Evolutionary conservation across 2,329 filamentous ascomycete species (phyloP), one percentile per base, ranked within the genome.

Genomic region (Aspergillus phoenicis): DNA sequence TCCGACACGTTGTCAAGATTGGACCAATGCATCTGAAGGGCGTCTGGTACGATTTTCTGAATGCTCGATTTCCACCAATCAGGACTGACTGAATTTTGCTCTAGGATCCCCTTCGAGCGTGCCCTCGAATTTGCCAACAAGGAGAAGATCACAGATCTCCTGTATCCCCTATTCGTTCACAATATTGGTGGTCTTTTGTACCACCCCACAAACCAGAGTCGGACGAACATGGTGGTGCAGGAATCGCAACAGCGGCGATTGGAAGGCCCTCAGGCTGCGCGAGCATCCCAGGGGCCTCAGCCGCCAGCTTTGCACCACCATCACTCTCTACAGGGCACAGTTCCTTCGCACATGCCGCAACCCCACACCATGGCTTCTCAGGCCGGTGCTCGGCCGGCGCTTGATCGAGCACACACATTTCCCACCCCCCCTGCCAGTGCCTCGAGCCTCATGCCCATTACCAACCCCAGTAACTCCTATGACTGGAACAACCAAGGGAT

Each of bases 111-210:
- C 2, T 98, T 96, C 71, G 95, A 98, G 70, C 89, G 95, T 67
- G 95, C 95, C n/a, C 82, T 99, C 57, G 95, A 98, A 71, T 98
- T 99, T 75, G 95, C 95, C 66, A 99, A 99, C 82, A 98, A 97
- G 84, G 95, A 99, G 79, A 98, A 98, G 81, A 99, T 98, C 66
- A 98, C 95, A 0, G 94, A 98, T 78, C 82, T 93, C 52, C 81
- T 98, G 58, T 99, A 98, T 77, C 95, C 95, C 56, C 83, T 99
- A 52, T 99, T 99, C 75, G 95, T 98, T 41, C 93, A 98, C 78
- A 96, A 98, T 78, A 98, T 98, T 74, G 92, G 92, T 62, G 90
- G 92, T 60, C 83, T 98, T 66, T 85, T 98, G 53, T 98, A 97
- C 77, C 94, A 98, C 75, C 94, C 95, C 0, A 71, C 73, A 20